These are phyloP conservation scores for Scalesia atractyloides DNA, from an alignment of 129 eudicot species.

Conservation along the genomic window DNA sequence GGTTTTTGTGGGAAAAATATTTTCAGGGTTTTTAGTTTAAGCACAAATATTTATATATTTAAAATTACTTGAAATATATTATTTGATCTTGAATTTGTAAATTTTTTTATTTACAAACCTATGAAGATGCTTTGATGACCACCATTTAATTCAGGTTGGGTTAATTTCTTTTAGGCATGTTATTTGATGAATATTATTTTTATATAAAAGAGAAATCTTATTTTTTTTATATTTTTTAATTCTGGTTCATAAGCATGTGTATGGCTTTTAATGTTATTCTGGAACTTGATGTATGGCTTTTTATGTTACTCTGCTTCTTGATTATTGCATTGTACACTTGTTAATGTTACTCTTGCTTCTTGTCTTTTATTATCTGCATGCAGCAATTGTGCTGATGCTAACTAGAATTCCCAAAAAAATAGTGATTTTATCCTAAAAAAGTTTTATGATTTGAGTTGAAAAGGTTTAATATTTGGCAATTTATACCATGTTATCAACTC, in stretches of 20 bases:
- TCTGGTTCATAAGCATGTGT: not conserved
- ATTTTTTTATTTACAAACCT: not conserved
- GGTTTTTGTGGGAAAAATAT: not conserved
- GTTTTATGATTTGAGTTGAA: not conserved
- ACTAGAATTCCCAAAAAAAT: not conserved
- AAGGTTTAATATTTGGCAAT: not conserved
- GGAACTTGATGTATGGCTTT: too few relatives aligned
- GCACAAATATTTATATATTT: constrained; percentile 5
- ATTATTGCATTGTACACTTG: not conserved
- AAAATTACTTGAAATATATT: not conserved
- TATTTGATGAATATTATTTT: not conserved
- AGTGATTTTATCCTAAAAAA: not conserved
- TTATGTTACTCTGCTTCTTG: constrained; percentile 5
- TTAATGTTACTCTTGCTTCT: constrained; percentile 9
- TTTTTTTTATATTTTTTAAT: not conserved
- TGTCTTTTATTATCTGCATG: constrained; percentile 12
- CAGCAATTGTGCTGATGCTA: not conserved
- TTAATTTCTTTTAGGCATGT: not conserved
- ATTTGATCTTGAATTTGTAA: constrained; percentile 18
- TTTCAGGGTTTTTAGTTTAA: constrained; percentile 1
- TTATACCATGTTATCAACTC: constrained; percentile 5
- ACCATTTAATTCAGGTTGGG: not conserved
- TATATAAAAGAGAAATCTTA: not conserved
- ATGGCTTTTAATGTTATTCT: not conserved
- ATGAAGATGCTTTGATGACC: constrained; percentile 6